Conservation (phyloP, 805 yeast species). For the Maudiozyma pseudohumilis region DNA sequence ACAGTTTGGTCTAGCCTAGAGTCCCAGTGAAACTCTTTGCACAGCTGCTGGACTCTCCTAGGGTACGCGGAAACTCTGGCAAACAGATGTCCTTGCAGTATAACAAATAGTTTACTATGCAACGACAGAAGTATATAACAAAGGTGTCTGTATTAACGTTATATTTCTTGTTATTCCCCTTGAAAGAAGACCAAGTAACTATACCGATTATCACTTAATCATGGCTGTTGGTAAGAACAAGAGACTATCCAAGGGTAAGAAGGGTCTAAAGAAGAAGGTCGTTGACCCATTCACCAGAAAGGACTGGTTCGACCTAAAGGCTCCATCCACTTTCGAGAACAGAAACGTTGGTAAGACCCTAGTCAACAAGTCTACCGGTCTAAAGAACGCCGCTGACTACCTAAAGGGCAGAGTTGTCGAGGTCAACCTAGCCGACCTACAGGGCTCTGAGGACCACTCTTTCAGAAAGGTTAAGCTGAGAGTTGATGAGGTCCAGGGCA, state of each 20-base stretch:
- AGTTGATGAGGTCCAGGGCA: constrained; percentile 98
- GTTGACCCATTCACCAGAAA: constrained; percentile 98
- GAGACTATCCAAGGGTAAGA: constrained; percentile 79
- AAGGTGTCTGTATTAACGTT: no score
- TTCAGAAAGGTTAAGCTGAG: constrained; percentile 95
- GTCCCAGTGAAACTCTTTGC: no score
- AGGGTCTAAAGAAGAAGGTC: constrained; percentile 97
- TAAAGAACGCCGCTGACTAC: constrained; percentile 94
- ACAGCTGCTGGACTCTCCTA: no score
- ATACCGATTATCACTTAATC: constrained; percentile 13
- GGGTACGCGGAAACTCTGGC: no score
- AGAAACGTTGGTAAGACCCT: constrained; percentile 97
- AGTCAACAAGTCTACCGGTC: constrained; percentile 97
- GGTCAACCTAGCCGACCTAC: constrained; percentile 92
- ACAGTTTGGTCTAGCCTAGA: no score
- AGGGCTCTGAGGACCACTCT: constrained; percentile 97
- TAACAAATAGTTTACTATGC: no score
- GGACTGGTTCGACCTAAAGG: constrained; percentile 97
- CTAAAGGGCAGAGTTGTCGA: constrained; percentile 96
- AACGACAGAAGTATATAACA: no score
- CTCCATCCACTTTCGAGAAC: constrained; percentile 96
- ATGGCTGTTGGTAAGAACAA: constrained; percentile 86
- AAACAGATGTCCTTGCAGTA: no score
- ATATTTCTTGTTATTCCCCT: background rate
- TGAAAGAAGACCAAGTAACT: constrained; percentile 1